Evolutionary conservation across 83 land plant species (phyloP), one percentile per base, ranked within the genome.

Genomic region (Diphasiastrum complanatum): DNA sequence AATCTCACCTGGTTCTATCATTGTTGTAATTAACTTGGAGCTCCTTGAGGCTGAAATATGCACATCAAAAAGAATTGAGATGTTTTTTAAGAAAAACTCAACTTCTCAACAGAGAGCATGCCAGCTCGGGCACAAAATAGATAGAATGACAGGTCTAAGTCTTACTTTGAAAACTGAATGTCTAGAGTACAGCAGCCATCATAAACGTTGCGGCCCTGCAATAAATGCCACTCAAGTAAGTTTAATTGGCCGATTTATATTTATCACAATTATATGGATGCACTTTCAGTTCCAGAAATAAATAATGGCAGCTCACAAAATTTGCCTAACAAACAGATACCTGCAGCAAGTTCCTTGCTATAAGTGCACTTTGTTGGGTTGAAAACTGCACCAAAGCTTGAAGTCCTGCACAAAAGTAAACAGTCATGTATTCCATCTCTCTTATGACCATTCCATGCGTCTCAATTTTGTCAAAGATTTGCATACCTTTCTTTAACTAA

Each of bases 171-270:
- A 52, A 79, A 92, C 61, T 92, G 98, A 55, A 92, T 87, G 61
- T 92, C 98, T 37, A 92, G 71, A 50, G 87, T 89, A 61, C 98
- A 92, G 79, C 98, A 92, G 23, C 98, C 98, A 81, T 87, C 98
- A 78, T 92, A 92, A 19, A 92, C 83, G 64, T 92, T 92, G 5
- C 98, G 98, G 22, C 98, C 95, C 93, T 92, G 69, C 31, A 63
- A 10, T n/a, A n/a, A n/a, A n/a, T n/a, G n/a, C n/a, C n/a, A n/a
- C n/a, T n/a, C n/a, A n/a, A n/a, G n/a, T n/a, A n/a, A n/a, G n/a
- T n/a, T n/a, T n/a, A n/a, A n/a, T n/a, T n/a, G n/a, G n/a, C n/a
- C n/a, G n/a, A n/a, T n/a, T n/a, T n/a, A n/a, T n/a, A n/a, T n/a
- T n/a, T n/a, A n/a, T n/a, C n/a, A n/a, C n/a, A n/a, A n/a, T n/a